phyloP scores from a whole-genome alignment of 257 asterid species.

The Parsonsia alboflavescens region DNA sequence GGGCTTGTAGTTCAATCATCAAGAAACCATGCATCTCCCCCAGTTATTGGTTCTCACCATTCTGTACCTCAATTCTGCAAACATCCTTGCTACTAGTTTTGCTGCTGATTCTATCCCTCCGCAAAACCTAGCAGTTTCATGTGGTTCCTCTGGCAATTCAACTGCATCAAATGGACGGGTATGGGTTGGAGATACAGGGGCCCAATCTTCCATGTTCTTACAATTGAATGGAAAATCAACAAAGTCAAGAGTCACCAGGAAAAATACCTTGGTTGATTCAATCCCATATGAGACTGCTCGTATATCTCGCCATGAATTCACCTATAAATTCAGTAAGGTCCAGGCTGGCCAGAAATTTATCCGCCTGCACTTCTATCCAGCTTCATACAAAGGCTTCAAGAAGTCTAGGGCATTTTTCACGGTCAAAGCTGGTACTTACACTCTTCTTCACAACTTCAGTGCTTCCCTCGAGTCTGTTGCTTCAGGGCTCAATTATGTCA shows the following conservation, averaged over 20 bases:
- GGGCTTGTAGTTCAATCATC: background rate
- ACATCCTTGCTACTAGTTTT: slow-evolving; percentile 18
- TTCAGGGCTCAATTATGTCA: slow-evolving; percentile 26
- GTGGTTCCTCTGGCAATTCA: slow-evolving; percentile 42
- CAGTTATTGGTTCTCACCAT: slow-evolving; percentile 12
- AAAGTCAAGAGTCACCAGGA: slow-evolving; percentile 25
- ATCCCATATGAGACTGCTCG: slow-evolving; percentile 28
- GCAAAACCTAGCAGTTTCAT: slow-evolving; percentile 41
- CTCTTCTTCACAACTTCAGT: slow-evolving; percentile 26
- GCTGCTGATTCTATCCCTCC: slow-evolving; percentile 10
- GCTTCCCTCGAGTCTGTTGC: slow-evolving; percentile 28
- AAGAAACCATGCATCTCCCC: slow-evolving; percentile 3
- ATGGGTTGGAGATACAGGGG: slow-evolving; percentile 44
- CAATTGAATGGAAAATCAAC: slow-evolving; percentile 39
- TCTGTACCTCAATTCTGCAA: slow-evolving; percentile 18
- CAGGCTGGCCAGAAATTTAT: slow-evolving; percentile 25
- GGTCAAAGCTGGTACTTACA: slow-evolving; percentile 21
- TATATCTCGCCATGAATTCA: slow-evolving; percentile 21
- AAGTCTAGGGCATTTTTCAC: slow-evolving; percentile 24
- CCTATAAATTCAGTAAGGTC: slow-evolving; percentile 17
- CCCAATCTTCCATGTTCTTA: slow-evolving; percentile 20
- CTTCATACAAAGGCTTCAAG: slow-evolving; percentile 24
- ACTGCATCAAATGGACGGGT: slow-evolving; percentile 38
- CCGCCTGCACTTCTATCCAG: slow-evolving; percentile 32
- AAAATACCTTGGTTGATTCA: slow-evolving; percentile 4